Base-by-base conservation (phyloP, 1,284 basidiomycete species). In the Polyporus tsugae region DNA sequence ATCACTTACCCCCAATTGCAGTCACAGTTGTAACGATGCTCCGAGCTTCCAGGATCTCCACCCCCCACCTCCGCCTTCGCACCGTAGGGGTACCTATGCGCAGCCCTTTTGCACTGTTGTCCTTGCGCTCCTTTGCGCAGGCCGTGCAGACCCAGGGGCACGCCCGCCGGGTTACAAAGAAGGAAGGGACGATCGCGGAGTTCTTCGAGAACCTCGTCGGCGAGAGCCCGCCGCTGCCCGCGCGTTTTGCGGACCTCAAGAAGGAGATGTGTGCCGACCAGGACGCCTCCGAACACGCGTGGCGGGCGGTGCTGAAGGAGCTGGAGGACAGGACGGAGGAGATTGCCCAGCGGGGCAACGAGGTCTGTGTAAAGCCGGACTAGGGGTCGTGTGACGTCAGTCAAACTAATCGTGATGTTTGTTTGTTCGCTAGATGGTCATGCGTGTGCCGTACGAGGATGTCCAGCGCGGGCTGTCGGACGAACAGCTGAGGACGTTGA, bases 161-260 rank as follows among this genome's bases (percentile, higher is more conserved):
- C 25, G 46, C 39, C 22, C 49, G 60, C 29, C 60, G 55, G 22
- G 35, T n/a, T 6, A 39, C 64, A 39, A 74, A 70, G 71, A 68
- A 69, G 33, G 72, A 72, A 57, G 75, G 74, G 11, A 75, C 72
- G 4, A 90, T 92, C 64, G 85, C 85, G 2, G 82, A 83, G 17
- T 86, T 91, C 41, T 91, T 91, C 75, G 81, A 86, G 0, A 87
- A 87, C 0, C 79, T 90, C 6, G 84, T 85, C 2, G 80, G 81
- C 11, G 83, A 84, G 66, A 74, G 78, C 2, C 78, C 79, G 19
- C 75, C 75, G 1, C 82, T 92, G 2, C 90, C 91, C 0, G 72
- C 81, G 9, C 85, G 89, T 0, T 93, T 92, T 70, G 76, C 83
- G 0, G 82, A 85, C 13, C 78, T 93, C 44, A 94, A 94, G 81